Evolutionary conservation across 768 basidiomycete species (phyloP), one percentile per base, ranked within the genome.

Genomic region (Paxillus rubicundulus): DNA sequence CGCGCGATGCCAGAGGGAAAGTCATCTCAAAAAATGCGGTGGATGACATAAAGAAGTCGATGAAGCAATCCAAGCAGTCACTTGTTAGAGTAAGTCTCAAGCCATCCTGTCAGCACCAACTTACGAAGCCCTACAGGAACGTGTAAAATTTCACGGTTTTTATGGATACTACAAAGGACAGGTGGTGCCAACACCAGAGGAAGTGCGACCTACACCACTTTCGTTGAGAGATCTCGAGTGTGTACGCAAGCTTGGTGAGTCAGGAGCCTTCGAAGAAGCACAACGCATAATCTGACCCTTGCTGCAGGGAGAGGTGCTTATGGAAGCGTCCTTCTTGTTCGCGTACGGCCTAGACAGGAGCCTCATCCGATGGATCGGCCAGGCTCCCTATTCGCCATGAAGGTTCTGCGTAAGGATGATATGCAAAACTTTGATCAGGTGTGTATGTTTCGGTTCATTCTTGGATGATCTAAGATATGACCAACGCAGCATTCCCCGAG

Each of bases 321-420:
- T 60, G 73, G 73, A 12, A 66, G 66, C 9, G 80, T 80, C 13
- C 58, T 78, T 13, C 65, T 81, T 16, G 78, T 75, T 17, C 68
- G 60, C 17, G 61, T 61, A 28, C 69, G 72, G 6, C 66, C 68
- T 1, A 64, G 59, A 49, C 60, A 67, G 24, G 56, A 57, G 10
- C 18, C 27, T 0, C 69, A 74, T 49, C 57, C 50, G n/a, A 41
- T 70, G n/a, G 76, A 77, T 27, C 64, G 54, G 4, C 62, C 69
- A 2, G 69, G 68, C 20, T 59, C 70, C n/a, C 32, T 75, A 2
- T 78, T 80, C 43, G 81, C 80, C 5, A 43, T 84, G 49, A 82
- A 82, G 56, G 68, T 70, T 0, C 52, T 76, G 27, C 63, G 57
- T 28, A 78, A 77, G 59, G 66, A 66, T 20, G 50, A 59, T 4